Evolutionary conservation across 768 basidiomycete species (phyloP).

Genomic region (Leccinellum rugosiceps): DNA sequence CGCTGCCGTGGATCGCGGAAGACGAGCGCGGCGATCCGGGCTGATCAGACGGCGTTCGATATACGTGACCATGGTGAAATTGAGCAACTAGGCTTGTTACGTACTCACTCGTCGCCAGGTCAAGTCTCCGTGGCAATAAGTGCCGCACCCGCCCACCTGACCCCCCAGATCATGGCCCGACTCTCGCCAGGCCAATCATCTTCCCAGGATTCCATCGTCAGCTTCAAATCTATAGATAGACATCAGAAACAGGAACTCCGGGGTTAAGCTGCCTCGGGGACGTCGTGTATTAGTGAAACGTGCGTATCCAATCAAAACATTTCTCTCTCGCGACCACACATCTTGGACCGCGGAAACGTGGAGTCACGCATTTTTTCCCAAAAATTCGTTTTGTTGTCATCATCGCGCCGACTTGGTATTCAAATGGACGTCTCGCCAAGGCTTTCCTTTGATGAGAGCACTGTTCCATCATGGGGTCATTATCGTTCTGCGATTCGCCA

Average conservation of each 20-base stretch:
- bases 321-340: slow-evolving; percentile 1
- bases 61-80: slow-evolving; percentile 21
- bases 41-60: slow-evolving; percentile 24
- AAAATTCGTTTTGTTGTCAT: slow-evolving; percentile 4
- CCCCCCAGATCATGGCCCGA: slow-evolving; percentile 1
- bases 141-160: slow-evolving; percentile 11
- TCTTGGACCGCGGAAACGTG: slow-evolving; percentile 23
- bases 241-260: slow-evolving; percentile 28
- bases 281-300: slow-evolving; percentile 22
- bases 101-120: slow-evolving; percentile 19
- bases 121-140: slow-evolving; percentile 14
- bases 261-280: slow-evolving; percentile 22
- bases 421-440: slow-evolving; percentile 32
- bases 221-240: slow-evolving; percentile 27
- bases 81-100: slow-evolving; percentile 14
- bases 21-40: slow-evolving; percentile 22
- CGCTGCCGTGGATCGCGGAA: slow-evolving; percentile 25
- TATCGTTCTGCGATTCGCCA: background rate
- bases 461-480: slow-evolving; percentile 23
- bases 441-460: slow-evolving; percentile 29
- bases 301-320: slow-evolving; percentile 15
- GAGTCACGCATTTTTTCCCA: slow-evolving; percentile 5
- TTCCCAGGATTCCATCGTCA: slow-evolving; percentile 19
- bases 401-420: slow-evolving; percentile 14
- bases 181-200: slow-evolving; percentile 12